Base-by-base conservation (phyloP, 306 rosid species). In the Betula pendula region DNA sequence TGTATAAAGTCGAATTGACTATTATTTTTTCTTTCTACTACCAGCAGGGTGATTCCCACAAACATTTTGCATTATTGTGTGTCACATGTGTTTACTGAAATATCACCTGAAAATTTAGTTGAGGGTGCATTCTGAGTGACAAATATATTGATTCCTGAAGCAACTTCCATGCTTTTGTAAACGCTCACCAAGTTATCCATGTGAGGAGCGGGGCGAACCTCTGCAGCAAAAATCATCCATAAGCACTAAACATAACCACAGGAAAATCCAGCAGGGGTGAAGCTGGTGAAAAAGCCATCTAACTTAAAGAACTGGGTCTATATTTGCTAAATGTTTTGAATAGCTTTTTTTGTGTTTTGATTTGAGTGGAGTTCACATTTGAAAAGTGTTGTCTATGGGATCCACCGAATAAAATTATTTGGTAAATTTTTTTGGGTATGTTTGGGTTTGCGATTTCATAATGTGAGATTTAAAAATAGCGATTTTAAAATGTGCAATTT, bases 151-250 rank as follows among this genome's bases (percentile, higher is more conserved):
- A 87, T 43, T 75, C 98, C 99, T 0, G 97, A 88, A 82, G 91
- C 90, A 55, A 75, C 76, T 84, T 92, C 99, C 99, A 95, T 95
- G 83, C 78, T 95, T 75, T 82, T 92, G 90, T 95, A 95, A 78
- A 95, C 88, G 66, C 81, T 75, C n/a, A 95, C 99, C 88, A 95
- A 84, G 74, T 73, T 95, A 75, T 92, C 97, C 89, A 92, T 92
- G 72, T 92, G 97, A 62, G 92, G 97, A 82, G 90, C 96, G 60
- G 96, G 92, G 1, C 97, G 94, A 86, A 95, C 79, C 93, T 92
- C 99, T 93, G 69, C 71, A 68, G 9, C 9, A 12, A 73, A 49
- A 60, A 22, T 25, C 2, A 42, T 24, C 4, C 42, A 40, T 42
- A 31, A 55, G n/a, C 35, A 48, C 19, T 25, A 44, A 15, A 29